These are phyloP conservation scores for Salvia rosmarinus DNA, from an alignment of 257 asterid genomes.

Conservation along the genomic window DNA sequence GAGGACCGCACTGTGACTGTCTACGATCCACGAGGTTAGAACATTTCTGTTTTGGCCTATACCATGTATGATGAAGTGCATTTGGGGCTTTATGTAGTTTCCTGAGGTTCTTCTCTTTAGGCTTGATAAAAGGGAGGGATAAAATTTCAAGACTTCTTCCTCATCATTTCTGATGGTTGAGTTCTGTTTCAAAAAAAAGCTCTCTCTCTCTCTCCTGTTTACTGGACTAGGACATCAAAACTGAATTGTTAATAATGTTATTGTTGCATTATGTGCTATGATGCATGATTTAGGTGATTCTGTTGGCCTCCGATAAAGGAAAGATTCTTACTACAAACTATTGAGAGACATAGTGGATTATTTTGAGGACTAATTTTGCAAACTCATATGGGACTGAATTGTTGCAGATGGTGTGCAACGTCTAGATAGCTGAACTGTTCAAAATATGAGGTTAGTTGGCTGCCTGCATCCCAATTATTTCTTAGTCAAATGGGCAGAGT, in stretches of 20 bases:
- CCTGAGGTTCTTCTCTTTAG: not conserved
- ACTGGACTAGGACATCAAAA: no score
- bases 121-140: not conserved
- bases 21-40: slow-evolving; percentile 93
- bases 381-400: slow-evolving; percentile 8
- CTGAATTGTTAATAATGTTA: no score
- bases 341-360: not conserved
- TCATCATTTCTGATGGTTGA: no score
- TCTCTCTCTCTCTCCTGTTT: no score
- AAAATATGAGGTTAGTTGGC: slow-evolving; percentile 75
- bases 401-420: slow-evolving; percentile 75
- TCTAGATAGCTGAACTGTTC: slow-evolving; percentile 86
- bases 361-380: not conserved
- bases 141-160: no score
- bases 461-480: not conserved
- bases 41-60: slow-evolving; percentile 11
- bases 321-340: not conserved
- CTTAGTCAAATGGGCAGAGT: not conserved
- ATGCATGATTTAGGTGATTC: slow-evolving; percentile 22
- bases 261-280: not conserved
- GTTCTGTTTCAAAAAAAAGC: not conserved
- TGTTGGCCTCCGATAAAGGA: slow-evolving; percentile 10
- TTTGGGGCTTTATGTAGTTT: slow-evolving; percentile 7
- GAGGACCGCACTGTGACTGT: slow-evolving; percentile 86
- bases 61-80: not conserved